phyloP scores from a whole-genome alignment of 805 yeast species.

The Yueomyces sinensis region DNA sequence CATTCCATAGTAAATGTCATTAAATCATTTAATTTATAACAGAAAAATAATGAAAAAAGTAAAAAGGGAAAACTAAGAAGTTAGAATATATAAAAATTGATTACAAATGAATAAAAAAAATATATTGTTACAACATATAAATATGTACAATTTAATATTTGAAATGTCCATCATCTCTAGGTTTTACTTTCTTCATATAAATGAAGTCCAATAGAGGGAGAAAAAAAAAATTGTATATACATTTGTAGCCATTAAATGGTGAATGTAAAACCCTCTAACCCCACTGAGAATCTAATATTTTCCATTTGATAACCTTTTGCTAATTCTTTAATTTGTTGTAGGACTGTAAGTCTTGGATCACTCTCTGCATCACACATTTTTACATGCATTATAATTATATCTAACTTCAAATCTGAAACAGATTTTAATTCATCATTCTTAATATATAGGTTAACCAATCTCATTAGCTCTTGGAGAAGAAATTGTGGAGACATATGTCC shows the following conservation, averaged over 20 bases:
- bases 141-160: too few species aligned
- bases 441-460: conserved; percentile 26
- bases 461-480: conserved; percentile 42
- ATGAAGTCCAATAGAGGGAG: too few species aligned
- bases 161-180: too few species aligned
- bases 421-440: conserved; percentile 26
- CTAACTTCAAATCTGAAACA: conserved; percentile 1
- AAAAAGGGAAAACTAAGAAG: too few species aligned
- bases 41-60: too few species aligned
- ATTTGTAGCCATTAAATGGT: background rate
- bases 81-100: too few species aligned
- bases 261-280: conserved; percentile 14
- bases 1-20: too few species aligned
- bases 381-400: conserved; percentile 36
- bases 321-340: conserved; percentile 34
- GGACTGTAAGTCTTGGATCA: conserved; percentile 49
- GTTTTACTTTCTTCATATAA: too few species aligned
- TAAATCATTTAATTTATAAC: too few species aligned
- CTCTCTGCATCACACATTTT: conserved; percentile 27
- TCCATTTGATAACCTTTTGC: conserved; percentile 28
- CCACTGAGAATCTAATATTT: conserved; percentile 14
- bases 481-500: conserved; percentile 72
- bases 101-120: too few species aligned
- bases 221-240: background rate
- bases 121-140: too few species aligned